These are phyloP conservation scores for Dunaliella primolecta DNA, from an alignment of 139 green algal species.

Conservation along the genomic window DNA sequence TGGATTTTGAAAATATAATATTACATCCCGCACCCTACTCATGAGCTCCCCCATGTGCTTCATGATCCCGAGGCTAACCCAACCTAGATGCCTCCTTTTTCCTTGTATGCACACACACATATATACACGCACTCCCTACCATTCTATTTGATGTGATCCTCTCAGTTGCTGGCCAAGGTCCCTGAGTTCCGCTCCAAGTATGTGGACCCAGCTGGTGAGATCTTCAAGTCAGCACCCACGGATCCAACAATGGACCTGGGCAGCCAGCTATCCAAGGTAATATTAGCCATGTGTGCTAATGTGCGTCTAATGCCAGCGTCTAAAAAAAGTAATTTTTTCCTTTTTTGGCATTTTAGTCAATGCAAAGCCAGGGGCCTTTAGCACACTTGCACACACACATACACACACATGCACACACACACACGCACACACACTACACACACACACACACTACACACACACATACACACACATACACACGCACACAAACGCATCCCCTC, in stretches of 20 bases:
- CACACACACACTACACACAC: not conserved
- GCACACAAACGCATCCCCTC: not conserved
- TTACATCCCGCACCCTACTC: too few relatives aligned
- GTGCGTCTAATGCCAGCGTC: not conserved
- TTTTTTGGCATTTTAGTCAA: too few relatives aligned
- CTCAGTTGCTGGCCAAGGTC: constrained; percentile 30
- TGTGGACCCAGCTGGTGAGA: constrained; percentile 16
- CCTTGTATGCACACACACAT: too few relatives aligned
- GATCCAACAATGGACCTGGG: constrained; percentile 63
- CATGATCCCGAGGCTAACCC: too few relatives aligned
- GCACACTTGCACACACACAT: not conserved
- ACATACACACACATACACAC: constrained; percentile 3
- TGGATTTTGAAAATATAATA: too few relatives aligned
- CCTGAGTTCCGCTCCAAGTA: constrained; percentile 72
- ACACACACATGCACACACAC: constrained; percentile 1
- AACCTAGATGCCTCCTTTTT: too few relatives aligned
- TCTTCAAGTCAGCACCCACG: constrained; percentile 57
- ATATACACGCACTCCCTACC: too few relatives aligned
- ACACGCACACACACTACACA: constrained; percentile 5
- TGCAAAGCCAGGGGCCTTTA: too few relatives aligned
- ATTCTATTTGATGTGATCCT: too few relatives aligned
- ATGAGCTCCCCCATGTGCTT: too few relatives aligned
- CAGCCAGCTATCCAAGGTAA: constrained; percentile 75
- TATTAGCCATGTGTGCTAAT: not conserved
- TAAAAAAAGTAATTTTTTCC: too few relatives aligned